Percentiles rank a stretch among this genome's conserved stretches.
phyloP scores from a whole-genome alignment of 768 basidiomycete species.

The Podaxis carcinomalis region DNA sequence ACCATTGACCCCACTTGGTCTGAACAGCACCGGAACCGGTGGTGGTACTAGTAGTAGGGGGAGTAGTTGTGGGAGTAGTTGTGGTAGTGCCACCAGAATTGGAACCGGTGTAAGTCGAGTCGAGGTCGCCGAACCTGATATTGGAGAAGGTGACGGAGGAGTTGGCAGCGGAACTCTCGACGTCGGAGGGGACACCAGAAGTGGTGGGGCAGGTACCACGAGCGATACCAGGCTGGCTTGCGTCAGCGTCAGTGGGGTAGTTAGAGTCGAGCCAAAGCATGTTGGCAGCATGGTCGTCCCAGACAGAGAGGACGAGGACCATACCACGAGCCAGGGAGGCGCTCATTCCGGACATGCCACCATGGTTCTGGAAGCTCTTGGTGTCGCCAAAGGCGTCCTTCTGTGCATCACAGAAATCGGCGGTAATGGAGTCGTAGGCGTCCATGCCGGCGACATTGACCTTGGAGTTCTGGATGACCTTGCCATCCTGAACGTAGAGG shows the following conservation, averaged over 20 bases:
- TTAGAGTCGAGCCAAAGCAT: constrained; percentile 57
- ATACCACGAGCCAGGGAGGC: constrained; percentile 34
- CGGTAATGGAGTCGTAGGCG: constrained; percentile 32
- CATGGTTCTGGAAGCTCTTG: constrained; percentile 19
- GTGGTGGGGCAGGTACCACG: constrained; percentile 13
- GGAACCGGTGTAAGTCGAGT: constrained; percentile 1
- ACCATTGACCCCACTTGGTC: constrained; percentile 9
- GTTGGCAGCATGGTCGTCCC: constrained; percentile 51
- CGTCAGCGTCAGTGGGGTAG: constrained; percentile 32
- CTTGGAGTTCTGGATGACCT: constrained; percentile 31
- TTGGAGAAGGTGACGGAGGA: constrained; percentile 21
- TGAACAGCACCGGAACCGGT: background rate
- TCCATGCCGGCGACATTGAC: constrained; percentile 27
- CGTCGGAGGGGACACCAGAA: constrained; percentile 19
- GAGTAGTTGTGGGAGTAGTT: no score
- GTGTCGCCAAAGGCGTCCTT: constrained; percentile 32
- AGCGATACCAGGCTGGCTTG: constrained; percentile 3
- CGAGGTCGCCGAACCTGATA: constrained; percentile 22
- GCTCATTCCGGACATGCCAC: constrained; percentile 33
- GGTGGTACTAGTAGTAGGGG: background rate
- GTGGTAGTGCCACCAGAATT: no score
- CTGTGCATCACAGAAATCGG: constrained; percentile 29
- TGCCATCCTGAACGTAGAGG: constrained; percentile 29
- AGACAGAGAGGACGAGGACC: constrained; percentile 46
- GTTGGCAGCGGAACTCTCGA: constrained; percentile 13